phyloP scores from a whole-genome alignment of 2,329 filamentous ascomycete species.

The Rutstroemia sp. region DNA sequence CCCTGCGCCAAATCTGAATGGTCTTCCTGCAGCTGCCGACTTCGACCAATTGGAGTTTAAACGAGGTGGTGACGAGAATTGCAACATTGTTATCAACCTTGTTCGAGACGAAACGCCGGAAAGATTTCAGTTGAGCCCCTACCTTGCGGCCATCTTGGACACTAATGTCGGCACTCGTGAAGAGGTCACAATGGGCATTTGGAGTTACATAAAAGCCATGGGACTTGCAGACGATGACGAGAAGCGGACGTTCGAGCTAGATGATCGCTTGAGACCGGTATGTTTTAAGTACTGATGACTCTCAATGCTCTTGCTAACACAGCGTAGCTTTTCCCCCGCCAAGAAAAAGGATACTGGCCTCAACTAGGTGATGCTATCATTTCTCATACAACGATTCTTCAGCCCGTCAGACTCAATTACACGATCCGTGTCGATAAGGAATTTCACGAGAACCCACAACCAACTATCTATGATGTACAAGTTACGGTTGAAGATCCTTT shows the following conservation, averaged over 20 bases:
- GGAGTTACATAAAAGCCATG: slow-evolving; percentile 87
- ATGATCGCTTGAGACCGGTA: slow-evolving; percentile 73
- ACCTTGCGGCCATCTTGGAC: slow-evolving; percentile 77
- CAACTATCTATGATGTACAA: slow-evolving; percentile 85
- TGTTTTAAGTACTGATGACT: slow-evolving; percentile 24
- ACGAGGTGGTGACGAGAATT: slow-evolving; percentile 83
- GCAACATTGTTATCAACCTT: slow-evolving; percentile 84
- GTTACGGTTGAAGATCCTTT: slow-evolving; percentile 81
- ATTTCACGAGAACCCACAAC: slow-evolving; percentile 65
- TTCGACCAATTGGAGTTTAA: slow-evolving; percentile 92
- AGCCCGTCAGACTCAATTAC: slow-evolving; percentile 78
- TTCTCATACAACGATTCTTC: slow-evolving; percentile 68
- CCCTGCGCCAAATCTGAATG: slow-evolving; percentile 39
- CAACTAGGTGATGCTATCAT: slow-evolving; percentile 74
- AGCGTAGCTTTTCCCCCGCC: slow-evolving; percentile 20
- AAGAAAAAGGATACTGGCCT: slow-evolving; percentile 77
- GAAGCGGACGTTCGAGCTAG: slow-evolving; percentile 85
- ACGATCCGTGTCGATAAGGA: slow-evolving; percentile 88
- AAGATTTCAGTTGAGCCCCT: slow-evolving; percentile 70
- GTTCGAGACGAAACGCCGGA: slow-evolving; percentile 79
- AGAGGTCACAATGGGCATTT: slow-evolving; percentile 83
- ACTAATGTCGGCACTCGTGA: slow-evolving; percentile 80
- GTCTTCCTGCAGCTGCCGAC: slow-evolving; percentile 56
- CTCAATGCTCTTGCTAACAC: not conserved
- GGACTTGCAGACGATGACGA: slow-evolving; percentile 91